Conservation (phyloP, 345 rosid genomes). For the Eucalyptus urophylla region DNA sequence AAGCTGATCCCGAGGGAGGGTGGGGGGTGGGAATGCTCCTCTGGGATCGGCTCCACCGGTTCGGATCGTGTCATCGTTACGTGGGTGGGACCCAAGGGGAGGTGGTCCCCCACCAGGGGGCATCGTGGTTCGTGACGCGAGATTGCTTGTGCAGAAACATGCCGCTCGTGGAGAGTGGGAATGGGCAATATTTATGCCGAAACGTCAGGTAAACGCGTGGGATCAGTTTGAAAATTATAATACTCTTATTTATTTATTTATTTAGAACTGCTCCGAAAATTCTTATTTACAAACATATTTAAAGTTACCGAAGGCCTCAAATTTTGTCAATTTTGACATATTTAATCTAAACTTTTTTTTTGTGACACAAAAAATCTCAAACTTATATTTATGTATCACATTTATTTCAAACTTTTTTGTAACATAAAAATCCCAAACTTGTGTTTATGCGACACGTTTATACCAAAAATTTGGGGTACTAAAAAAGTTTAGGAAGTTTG, state of each 20-base stretch:
- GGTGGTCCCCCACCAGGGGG: background rate
- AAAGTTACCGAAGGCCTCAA: too few relatives aligned
- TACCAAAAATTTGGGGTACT: too few relatives aligned
- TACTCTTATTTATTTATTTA: background rate
- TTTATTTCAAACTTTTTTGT: too few relatives aligned
- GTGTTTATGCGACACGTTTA: too few relatives aligned
- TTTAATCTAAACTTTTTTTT: too few relatives aligned
- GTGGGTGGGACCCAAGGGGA: background rate
- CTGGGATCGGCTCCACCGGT: background rate
- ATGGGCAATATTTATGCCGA: background rate
- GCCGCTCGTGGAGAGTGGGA: background rate
- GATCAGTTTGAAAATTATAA: background rate
- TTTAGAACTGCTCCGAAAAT: background rate
- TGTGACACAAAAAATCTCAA: fast-evolving
- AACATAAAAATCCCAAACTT: too few relatives aligned
- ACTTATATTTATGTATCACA: too few relatives aligned
- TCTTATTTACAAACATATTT: background rate
- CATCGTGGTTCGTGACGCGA: background rate
- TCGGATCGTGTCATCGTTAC: background rate
- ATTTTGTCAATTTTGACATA: too few relatives aligned
- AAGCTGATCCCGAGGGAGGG: background rate
- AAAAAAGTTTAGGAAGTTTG: too few relatives aligned
- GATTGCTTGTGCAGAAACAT: background rate
- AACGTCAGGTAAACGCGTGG: background rate
- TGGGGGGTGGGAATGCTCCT: background rate